Base-by-base conservation (phyloP, 1,284 basidiomycete species). In the Heliocybe sulcata region DNA sequence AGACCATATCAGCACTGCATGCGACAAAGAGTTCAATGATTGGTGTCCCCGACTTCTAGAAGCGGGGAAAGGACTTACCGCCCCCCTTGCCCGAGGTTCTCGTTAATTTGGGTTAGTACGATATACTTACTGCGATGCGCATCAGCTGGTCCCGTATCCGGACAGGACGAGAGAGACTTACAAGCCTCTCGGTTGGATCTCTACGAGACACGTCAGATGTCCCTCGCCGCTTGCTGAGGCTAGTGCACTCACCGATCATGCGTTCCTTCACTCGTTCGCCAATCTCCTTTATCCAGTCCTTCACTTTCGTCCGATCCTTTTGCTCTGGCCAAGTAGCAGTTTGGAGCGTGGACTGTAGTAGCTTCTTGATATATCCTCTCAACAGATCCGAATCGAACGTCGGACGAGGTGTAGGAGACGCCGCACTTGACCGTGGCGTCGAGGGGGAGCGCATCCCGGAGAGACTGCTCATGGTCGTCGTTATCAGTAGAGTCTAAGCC, bases 21-120 rank as follows among this genome's bases (percentile, higher is more conserved):
- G 47, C 52, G 54, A 51, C 19, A 11, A 55, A 48, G 47, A 62
- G 56, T 62, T 55, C 22, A 57, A 55, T 23, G 23, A n/a, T 53
- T 33, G 23, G 48, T n/a, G 49, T 38, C 27, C 23, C 38, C 47
- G 47, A 20, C 38, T 42, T 42, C 38, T 20, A n/a, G 48, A 54
- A 57, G 54, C 49, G 33, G 60, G 49, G 19, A 16, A 54, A 54
- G 51, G 42, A 62, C 80, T 67, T 62, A 90, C 88, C 88, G 80
- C 63, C 86, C 87, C 55, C 87, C 89, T 67, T 92, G 89, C 3
- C 86, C 86, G 56, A 81, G 71, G 63, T 91, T 91, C 73, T 90
- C 87, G 66, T 82, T 87, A 59, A 90, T 84, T 64, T 90, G 88
- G 42, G 88, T 89, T 54, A 90, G 72, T 45, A 92, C 89, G 56